phyloP scores from a whole-genome alignment of 805 yeast species.

The Ogataea trehalophila region DNA sequence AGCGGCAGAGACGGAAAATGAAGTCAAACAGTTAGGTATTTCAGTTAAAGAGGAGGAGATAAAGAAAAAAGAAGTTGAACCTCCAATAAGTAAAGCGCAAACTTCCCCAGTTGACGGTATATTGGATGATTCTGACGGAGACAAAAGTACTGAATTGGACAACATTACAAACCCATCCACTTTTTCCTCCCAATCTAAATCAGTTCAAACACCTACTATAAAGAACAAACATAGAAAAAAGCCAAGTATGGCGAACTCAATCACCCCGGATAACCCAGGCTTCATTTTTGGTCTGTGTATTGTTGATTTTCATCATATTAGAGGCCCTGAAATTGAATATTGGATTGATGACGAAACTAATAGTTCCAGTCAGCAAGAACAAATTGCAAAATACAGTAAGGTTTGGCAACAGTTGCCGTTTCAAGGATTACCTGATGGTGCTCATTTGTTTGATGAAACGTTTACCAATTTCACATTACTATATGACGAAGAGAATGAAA shows the following conservation, averaged over 20 bases:
- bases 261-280: neutral
- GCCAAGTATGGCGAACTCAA: neutral
- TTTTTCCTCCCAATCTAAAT: neutral
- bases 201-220: neutral
- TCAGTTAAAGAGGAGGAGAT: no score
- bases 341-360: slow-evolving; percentile 52
- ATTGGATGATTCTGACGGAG: neutral
- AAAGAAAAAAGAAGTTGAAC: no score
- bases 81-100: neutral
- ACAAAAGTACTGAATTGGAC: neutral
- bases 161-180: neutral
- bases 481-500: slow-evolving; percentile 50
- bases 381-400: slow-evolving; percentile 29
- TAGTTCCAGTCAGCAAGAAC: slow-evolving; percentile 29
- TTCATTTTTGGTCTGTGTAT: slow-evolving; percentile 78
- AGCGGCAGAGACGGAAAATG: no score
- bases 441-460: slow-evolving; percentile 90
- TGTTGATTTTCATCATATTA: slow-evolving; percentile 84
- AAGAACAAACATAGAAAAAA: neutral
- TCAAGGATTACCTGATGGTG: slow-evolving; percentile 94
- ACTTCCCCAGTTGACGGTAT: neutral
- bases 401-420: slow-evolving; percentile 89
- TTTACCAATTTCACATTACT: slow-evolving; percentile 84
- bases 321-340: slow-evolving; percentile 95
- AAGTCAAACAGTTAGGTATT: no score